A percentile compares a stretch with the other conserved stretches of the same genome.
phyloP scores from a whole-genome alignment of 805 yeast species.

The Nakazawaea ernobii region DNA sequence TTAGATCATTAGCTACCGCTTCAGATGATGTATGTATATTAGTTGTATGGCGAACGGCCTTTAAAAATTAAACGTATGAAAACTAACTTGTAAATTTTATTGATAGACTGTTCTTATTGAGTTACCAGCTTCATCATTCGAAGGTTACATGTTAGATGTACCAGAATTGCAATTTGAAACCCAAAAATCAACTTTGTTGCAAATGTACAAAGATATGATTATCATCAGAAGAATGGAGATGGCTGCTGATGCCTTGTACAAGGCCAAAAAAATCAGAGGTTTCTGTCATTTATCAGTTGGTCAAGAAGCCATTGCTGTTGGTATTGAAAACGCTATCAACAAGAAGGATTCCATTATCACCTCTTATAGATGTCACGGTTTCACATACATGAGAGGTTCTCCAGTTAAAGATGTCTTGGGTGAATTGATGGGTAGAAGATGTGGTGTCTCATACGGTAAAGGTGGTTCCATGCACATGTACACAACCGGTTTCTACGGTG shows the following conservation, averaged over 20 bases:
- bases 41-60: neutral
- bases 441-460: conserved; percentile 94
- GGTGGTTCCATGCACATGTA: conserved; percentile 99
- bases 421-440: conserved; percentile 94
- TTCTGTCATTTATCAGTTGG: conserved; percentile 98
- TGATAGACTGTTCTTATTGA: conserved; percentile 35
- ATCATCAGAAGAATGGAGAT: conserved; percentile 95
- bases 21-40: conserved; percentile 20
- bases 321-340: conserved; percentile 92
- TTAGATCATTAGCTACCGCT: conserved; percentile 27
- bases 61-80: neutral
- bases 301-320: conserved; percentile 98
- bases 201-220: conserved; percentile 96
- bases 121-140: conserved; percentile 78
- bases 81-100: conserved; percentile 1
- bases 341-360: conserved; percentile 86
- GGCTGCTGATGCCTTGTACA: conserved; percentile 97
- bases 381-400: conserved; percentile 94
- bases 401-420: conserved; percentile 86
- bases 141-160: conserved; percentile 70
- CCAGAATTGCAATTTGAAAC: conserved; percentile 75
- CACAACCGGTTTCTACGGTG: conserved; percentile 94
- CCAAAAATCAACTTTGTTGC: conserved; percentile 70
- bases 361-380: conserved; percentile 98
- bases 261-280: conserved; percentile 97